These are phyloP conservation scores for Talaromyces amestolkiae DNA, from an alignment of 2,329 filamentous ascomycete genomes.

Conservation along the genomic window DNA sequence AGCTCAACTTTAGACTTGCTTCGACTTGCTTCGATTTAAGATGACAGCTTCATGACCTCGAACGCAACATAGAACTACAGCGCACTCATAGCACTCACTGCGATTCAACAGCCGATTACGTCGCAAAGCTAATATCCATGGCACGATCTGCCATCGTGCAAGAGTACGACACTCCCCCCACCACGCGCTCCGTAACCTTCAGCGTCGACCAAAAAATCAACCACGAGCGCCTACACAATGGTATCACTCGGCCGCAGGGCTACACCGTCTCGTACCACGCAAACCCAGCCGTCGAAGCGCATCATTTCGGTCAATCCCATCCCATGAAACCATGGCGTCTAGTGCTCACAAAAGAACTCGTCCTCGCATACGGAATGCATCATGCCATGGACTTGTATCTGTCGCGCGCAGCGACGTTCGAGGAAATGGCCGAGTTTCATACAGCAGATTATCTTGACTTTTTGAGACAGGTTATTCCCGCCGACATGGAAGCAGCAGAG, in stretches of 20 bases:
- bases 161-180: conserved; percentile 47
- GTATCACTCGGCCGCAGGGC: conserved; percentile 75
- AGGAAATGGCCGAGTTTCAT: conserved; percentile 86
- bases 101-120: background rate
- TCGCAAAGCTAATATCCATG: conserved; percentile 28
- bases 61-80: background rate
- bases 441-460: conserved; percentile 88
- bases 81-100: background rate
- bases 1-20: background rate
- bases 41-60: background rate
- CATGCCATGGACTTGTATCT: conserved; percentile 95
- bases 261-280: conserved; percentile 94
- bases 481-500: conserved; percentile 64
- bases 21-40: background rate
- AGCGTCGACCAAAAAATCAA: conserved; percentile 53
- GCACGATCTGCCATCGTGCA: conserved; percentile 48
- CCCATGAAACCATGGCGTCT: conserved; percentile 99
- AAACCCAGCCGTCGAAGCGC: conserved; percentile 90
- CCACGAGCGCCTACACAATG: conserved; percentile 57
- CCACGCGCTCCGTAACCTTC: conserved; percentile 40
- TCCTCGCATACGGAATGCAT: conserved; percentile 92
- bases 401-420: conserved; percentile 76
- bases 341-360: conserved; percentile 89
- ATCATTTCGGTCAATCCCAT: conserved; percentile 95
- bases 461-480: conserved; percentile 68